Base-by-base conservation (phyloP, 208 protist species). In the Wallacemonas collosoma region DNA sequence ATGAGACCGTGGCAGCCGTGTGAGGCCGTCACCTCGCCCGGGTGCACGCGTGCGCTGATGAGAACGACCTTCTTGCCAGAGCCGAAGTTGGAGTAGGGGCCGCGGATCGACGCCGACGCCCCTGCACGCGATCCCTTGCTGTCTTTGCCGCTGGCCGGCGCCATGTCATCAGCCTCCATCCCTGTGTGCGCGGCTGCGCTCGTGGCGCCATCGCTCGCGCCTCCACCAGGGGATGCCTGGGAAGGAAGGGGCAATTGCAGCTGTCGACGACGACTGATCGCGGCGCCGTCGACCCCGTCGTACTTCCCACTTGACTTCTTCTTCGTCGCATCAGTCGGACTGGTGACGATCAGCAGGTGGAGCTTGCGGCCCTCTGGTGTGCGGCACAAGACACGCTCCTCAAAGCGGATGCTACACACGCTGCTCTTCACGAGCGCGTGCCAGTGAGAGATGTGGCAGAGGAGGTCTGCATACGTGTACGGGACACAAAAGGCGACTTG, bases 1-100 rank as follows among this genome's bases (percentile, higher is more conserved):
- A 98, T 83, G 68, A 97, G 69, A 38, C 97, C 95, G 62, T 98
- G 92, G 65, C 97, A 75, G 35, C 84, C 94, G 68, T 94, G 95
- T 3, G 88, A 96, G 14, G 93, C 94, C 36, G 94, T 92, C 38
- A 95, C 87, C 80, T 98, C 96, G 44, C 95, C 95, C 7, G 96
- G 96, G 65, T 98, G 97, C 12, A 98, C 95, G 17, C 97, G 88
- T 1, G 89, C 90, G 70, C 90, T 95, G 45, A 97, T 68, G 58
- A 96, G 75, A 11, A 97, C 79, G 1, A 96, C 86, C 41, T 95
- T 96, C 71, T 97, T 96, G n/a, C 89, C 90, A 1, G 72, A 71
- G 15, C 78, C 72, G 66, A 96, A 95, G 67, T 89, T 87, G 15
- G 81, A 45, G 75, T 94, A 96, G 2, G 89, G 92, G 6, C 86